These are phyloP conservation scores for Bryum argenteum DNA, from an alignment of 225 moss, liverwort and hornwort species.

Conservation along the genomic window DNA sequence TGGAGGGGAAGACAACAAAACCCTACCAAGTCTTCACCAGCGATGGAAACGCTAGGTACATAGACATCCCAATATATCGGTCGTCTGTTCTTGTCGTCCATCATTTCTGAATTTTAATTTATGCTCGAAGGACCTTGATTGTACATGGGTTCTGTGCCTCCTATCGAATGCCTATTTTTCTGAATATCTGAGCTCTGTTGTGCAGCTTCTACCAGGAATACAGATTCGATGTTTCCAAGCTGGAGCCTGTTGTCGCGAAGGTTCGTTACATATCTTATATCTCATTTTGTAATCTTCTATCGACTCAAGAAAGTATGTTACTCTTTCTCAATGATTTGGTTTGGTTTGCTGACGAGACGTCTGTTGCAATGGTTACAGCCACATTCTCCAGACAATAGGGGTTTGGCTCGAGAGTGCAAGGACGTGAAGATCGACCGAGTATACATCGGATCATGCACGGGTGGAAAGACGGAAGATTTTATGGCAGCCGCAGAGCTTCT, in stretches of 20 bases:
- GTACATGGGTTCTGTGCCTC: not conserved
- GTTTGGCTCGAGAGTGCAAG: slow-evolving; percentile 81
- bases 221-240: slow-evolving; percentile 89
- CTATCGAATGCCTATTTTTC: not conserved
- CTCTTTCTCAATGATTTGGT: not conserved
- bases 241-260: slow-evolving; percentile 97
- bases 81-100: slow-evolving; percentile 9
- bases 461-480: slow-evolving; percentile 99
- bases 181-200: slow-evolving; percentile 23
- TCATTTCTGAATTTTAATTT: slow-evolving; percentile 16
- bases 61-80: not conserved
- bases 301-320: not conserved
- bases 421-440: slow-evolving; percentile 95
- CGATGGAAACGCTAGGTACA: slow-evolving; percentile 81
- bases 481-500: slow-evolving; percentile 88
- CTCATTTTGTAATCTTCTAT: not conserved
- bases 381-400: slow-evolving; percentile 96
- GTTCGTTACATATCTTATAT: slow-evolving; percentile 44
- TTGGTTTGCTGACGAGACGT: slow-evolving; percentile 19
- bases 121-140: not conserved
- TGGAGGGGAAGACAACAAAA: slow-evolving; percentile 87
- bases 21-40: slow-evolving; percentile 71
- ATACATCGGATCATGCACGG: slow-evolving; percentile 97
- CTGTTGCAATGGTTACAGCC: slow-evolving; percentile 60
- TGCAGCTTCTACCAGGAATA: slow-evolving; percentile 86